Base-by-base conservation (phyloP, 768 basidiomycete species). In the Nevesoporus exiguus region DNA sequence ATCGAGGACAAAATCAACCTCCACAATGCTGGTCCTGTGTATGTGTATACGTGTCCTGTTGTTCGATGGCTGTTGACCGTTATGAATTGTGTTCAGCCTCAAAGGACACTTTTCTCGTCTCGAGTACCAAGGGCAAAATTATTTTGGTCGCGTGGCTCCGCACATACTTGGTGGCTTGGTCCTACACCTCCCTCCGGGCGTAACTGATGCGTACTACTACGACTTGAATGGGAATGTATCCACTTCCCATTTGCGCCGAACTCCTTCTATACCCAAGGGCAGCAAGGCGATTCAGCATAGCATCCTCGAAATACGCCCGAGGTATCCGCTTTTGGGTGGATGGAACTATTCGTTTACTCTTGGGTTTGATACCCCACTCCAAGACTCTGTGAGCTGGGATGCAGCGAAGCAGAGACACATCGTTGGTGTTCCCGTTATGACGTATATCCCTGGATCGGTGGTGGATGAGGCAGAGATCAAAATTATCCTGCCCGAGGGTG, bases 321-420 rank as follows among this genome's bases (percentile, higher is more conserved):
- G 97, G 42, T 99, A 94, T 71, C 97, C 97, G 30, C 65, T 99
- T 42, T 70, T 98, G 61, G 97, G 97, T 29, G 93, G 96, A 40
- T 99, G 97, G 97, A 98, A 97, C 66, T 98, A 96, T 71, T 85
- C 77, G 40, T 98, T 95, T 74, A 93, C 92, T 6, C 77, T 98
- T 3, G 97, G 97, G 2, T 99, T 90, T 80, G 94, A 98, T 62
- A 79, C 90, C n/a, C 88, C 87, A 27, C 78, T 93, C 44, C 80
- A 73, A n/a, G 83, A 92, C 66, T 85, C 82, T 10, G 83, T 81
- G 15, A 79, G 77, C 54, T 89, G 82, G 61, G 84, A 90, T 61
- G 77, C 73, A 48, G 73, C 74, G 43, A 83, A 76, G 21, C 84
- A 84, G 30, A 80, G 77, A 59, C 86, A 93, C 66, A 77, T 88